Base-by-base conservation (phyloP, 768 basidiomycete species). In the Russula earlei region DNA sequence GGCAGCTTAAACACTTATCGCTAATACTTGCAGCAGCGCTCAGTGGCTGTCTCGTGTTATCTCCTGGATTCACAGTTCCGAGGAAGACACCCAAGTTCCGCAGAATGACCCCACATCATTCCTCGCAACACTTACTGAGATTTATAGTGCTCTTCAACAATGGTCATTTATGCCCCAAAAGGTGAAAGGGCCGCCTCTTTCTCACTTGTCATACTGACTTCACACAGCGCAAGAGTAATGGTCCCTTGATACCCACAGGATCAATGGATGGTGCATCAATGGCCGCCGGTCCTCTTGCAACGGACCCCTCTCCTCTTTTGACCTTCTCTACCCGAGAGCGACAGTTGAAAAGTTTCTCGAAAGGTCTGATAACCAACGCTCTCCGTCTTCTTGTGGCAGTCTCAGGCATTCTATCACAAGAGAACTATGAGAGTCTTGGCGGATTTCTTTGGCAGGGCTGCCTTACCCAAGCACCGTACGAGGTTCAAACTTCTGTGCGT, bases 381-480 rank as follows among this genome's bases (percentile, higher is more conserved):
- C 68, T 85, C 61, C 78, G 81, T 56, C 72, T 89, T 11, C 70
- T 89, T 15, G 86, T 88, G 6, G 67, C 78, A 3, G 72, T 87
- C 53, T 84, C 81, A 4, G 74, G 76, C 0, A 63, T 83, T 36
- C 64, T 88, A 31, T 69, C 70, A 7, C 54, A 68, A 1, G 73
- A 76, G 7, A 79, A 86, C 52, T 78, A 78, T 59, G 63, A 67
- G n/a, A 70, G 67, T 2, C 69, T 89, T 25, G 77, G 76, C 0
- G 76, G 78, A 5, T 65, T 76, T 31, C 65, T 87, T 8, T 90
- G 87, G 86, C 68, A 74, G 49, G 66, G 75, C 40, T 76, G 78
- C 60, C 66, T 82, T 12, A 69, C 72, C 33, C 67, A 71, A 41
- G 51, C 51, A 29, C 72, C 70, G 60, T 58, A 69, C 4, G 71